A percentile compares a stretch with the other conserved stretches of the same genome.
Conservation (phyloP, 768 basidiomycete species). For the Filobasidium wieringae region DNA sequence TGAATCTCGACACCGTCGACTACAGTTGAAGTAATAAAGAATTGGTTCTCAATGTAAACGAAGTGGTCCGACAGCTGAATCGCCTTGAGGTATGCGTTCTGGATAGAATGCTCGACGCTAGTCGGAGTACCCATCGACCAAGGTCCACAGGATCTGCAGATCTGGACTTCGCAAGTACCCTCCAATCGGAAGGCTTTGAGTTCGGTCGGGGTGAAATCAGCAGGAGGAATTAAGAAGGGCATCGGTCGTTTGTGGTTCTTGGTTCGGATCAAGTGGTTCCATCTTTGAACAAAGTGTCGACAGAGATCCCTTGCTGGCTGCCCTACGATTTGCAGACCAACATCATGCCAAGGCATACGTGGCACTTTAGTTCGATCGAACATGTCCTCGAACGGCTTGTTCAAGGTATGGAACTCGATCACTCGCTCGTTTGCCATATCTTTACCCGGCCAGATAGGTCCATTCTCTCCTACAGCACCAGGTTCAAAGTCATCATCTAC, state of each 20-base stretch:
- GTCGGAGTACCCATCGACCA: slow-evolving; percentile 91
- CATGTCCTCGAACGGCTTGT: slow-evolving; percentile 89
- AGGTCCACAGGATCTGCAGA: slow-evolving; percentile 85
- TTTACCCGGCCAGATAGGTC: slow-evolving; percentile 74
- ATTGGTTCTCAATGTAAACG: slow-evolving; percentile 77
- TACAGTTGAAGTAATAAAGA: slow-evolving; percentile 50
- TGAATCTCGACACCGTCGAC: slow-evolving; percentile 76
- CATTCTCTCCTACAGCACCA: slow-evolving; percentile 46
- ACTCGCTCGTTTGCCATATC: slow-evolving; percentile 88
- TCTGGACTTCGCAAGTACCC: slow-evolving; percentile 93
- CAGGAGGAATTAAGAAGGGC: slow-evolving; percentile 87
- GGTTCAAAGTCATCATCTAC: slow-evolving; percentile 63
- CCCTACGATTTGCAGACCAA: slow-evolving; percentile 87
- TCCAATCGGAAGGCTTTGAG: slow-evolving; percentile 67
- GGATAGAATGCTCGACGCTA: slow-evolving; percentile 78
- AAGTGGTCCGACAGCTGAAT: slow-evolving; percentile 92
- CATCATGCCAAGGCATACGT: slow-evolving; percentile 98
- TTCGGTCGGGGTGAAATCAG: slow-evolving; percentile 77
- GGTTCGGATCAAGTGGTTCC: slow-evolving; percentile 86
- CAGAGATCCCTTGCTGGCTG: slow-evolving; percentile 90
- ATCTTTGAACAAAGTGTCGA: slow-evolving; percentile 87
- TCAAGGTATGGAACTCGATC: slow-evolving; percentile 68
- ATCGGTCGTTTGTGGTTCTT: slow-evolving; percentile 90
- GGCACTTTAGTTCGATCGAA: slow-evolving; percentile 80
- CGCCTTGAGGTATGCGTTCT: slow-evolving; percentile 85